Evolutionary conservation across 768 basidiomycete species (phyloP).

Genomic region (Suillus subaureus): DNA sequence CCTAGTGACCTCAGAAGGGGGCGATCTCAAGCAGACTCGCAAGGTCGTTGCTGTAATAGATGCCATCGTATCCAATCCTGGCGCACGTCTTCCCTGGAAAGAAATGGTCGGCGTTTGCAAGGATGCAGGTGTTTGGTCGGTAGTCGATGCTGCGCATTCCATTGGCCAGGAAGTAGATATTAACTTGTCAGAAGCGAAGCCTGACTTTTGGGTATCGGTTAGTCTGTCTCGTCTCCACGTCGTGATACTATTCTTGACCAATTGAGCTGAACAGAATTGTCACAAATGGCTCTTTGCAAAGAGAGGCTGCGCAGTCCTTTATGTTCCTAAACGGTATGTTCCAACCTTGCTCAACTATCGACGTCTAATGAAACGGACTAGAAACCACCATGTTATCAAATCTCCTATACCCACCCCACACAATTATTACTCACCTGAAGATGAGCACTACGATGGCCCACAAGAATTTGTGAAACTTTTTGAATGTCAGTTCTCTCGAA

Average conservation of each 20-base stretch:
- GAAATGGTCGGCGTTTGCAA: constrained; percentile 64
- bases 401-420: constrained; percentile 60
- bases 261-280: constrained; percentile 55
- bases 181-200: constrained; percentile 53
- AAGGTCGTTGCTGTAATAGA: constrained; percentile 75
- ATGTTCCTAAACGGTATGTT: constrained; percentile 63
- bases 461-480: constrained; percentile 53
- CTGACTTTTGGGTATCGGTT: constrained; percentile 83
- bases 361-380: constrained; percentile 25
- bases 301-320: constrained; percentile 68
- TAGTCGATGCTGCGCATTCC: constrained; percentile 83
- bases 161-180: constrained; percentile 72
- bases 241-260: neutral
- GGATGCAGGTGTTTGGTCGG: constrained; percentile 59
- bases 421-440: constrained; percentile 50
- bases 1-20: constrained; percentile 26
- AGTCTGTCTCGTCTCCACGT: constrained; percentile 21
- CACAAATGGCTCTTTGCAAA: constrained; percentile 86
- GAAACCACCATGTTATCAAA: constrained; percentile 66
- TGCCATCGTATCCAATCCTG: constrained; percentile 63
- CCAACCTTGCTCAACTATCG: neutral
- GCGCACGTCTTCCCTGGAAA: constrained; percentile 68
- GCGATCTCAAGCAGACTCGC: constrained; percentile 27
- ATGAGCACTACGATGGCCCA: constrained; percentile 32
- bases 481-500: constrained; percentile 33